Evolutionary conservation across 371 early-diverging fungal species (phyloP).

Genomic region (Zychaea mexicana): DNA sequence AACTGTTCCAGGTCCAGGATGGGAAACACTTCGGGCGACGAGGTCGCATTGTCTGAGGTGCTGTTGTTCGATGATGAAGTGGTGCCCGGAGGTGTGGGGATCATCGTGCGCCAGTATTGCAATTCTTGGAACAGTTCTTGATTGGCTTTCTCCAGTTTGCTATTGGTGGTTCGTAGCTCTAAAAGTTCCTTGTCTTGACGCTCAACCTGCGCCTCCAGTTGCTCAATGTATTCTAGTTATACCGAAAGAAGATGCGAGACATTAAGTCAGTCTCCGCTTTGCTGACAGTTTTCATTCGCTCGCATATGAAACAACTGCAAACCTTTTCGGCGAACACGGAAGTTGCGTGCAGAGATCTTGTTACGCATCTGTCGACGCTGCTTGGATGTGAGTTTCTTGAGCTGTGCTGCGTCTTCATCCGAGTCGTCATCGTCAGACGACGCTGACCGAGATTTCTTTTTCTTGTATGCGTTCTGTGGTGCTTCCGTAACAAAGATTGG

Average conservation of each 20-base stretch:
- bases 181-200: conserved; percentile 19
- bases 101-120: conserved; percentile 7
- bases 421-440: conserved; percentile 14
- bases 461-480: conserved; percentile 24
- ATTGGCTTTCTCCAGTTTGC: conserved; percentile 6
- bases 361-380: conserved; percentile 87
- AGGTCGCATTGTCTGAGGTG: neutral
- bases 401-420: conserved; percentile 11
- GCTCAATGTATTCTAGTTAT: conserved; percentile 19
- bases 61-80: conserved; percentile 4
- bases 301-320: conserved; percentile 15
- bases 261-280: no score
- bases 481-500: conserved; percentile 28
- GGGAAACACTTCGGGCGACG: conserved; percentile 4
- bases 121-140: conserved; percentile 10
- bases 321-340: conserved; percentile 88
- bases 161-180: conserved; percentile 9
- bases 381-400: conserved; percentile 73
- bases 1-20: conserved; percentile 10
- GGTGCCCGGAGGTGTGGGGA: conserved; percentile 1
- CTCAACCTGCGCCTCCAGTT: conserved; percentile 17
- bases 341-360: conserved; percentile 89
- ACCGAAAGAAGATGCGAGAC: no score
- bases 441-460: conserved; percentile 12
- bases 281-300: no score